Base-by-base conservation (phyloP, 306 rosid species). In the Canavalia gladiata region DNA sequence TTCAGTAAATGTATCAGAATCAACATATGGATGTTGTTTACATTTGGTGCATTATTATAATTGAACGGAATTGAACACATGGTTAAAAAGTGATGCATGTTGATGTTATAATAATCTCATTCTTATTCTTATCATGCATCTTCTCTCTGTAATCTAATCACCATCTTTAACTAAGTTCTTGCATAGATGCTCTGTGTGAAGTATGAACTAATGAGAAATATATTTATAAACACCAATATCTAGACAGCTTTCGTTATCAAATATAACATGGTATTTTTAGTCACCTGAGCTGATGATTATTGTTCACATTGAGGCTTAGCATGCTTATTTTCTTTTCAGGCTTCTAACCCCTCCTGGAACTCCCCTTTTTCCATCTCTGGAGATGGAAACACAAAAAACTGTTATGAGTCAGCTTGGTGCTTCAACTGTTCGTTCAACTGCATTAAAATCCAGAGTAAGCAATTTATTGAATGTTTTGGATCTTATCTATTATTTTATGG, bases 321-420 rank as follows among this genome's bases (percentile, higher is more conserved):
- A 68, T 77, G 13, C 49, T 72, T 85, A 41, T 76, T 72, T 31
- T 57, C 72, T 66, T 83, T 87, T 79, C 93, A 96, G 99, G 99
- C 98, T 96, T 83, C 86, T 96, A 68, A 89, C 97, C 37, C 99
- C 98, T 60, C 99, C 99, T 3, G 98, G 99, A 67, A 90, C 98
- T 77, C 99, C 99, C 51, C 94, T 93, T 62, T 96, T 93, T 86
- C 97, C 99, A 87, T 96, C 99, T 83, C 55, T 93, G 92, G 99
- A 93, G 87, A 89, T 88, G 90, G 98, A 90, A 69, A 81, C 97
- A 63, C 91, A 86, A 79, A 91, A 88, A 87, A 89, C 93, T 60
- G 73, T 86, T 50, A 90, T 85, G 93, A 88, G 89, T 83, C 97
- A 89, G 88, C 90, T 86, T 65, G 92, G 88, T 50, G 83, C 90